Evolutionary conservation across 805 yeast genomes (phyloP).

Genomic region (Pichia scutulata): DNA sequence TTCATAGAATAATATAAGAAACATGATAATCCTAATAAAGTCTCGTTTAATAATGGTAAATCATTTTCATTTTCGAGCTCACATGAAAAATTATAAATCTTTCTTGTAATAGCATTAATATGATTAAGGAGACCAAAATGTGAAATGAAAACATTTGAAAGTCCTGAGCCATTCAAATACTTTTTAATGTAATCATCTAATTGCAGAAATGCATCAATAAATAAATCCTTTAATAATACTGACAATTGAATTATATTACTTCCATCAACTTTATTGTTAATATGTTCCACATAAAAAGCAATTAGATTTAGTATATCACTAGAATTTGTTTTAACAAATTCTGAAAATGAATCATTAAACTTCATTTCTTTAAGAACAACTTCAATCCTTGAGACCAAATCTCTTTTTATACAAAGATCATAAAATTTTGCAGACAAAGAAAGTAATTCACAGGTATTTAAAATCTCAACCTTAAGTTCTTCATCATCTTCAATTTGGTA

Average conservation of each 20-base stretch:
- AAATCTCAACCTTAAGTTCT: slow-evolving; percentile 10
- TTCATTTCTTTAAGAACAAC: background rate
- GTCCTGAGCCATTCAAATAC: background rate
- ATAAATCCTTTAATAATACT: slow-evolving; percentile 3
- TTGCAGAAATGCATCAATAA: slow-evolving; percentile 7
- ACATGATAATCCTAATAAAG: slow-evolving; percentile 16
- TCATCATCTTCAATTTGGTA: slow-evolving; percentile 11
- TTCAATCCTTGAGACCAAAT: background rate
- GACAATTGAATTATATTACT: slow-evolving; percentile 3
- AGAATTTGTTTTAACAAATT: slow-evolving; percentile 1
- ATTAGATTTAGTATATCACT: slow-evolving; percentile 4
- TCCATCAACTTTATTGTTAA: slow-evolving; percentile 2
- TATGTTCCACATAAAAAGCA: background rate
- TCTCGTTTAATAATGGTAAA: slow-evolving; percentile 8
- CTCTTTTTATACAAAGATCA: background rate
- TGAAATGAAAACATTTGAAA: slow-evolving; percentile 13
- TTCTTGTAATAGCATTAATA: slow-evolving; percentile 16
- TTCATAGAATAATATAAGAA: slow-evolving; percentile 20
- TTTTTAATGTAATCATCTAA: slow-evolving; percentile 7
- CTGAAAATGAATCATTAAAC: background rate
- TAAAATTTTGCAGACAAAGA: slow-evolving; percentile 14
- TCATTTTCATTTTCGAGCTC: background rate
- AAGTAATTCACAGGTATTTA: slow-evolving; percentile 15
- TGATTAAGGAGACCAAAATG: slow-evolving; percentile 12
- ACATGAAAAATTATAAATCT: background rate